These are phyloP conservation scores for Candida pseudoviswanathii DNA, from an alignment of 1,139 yeast genomes.

Conservation along the genomic window DNA sequence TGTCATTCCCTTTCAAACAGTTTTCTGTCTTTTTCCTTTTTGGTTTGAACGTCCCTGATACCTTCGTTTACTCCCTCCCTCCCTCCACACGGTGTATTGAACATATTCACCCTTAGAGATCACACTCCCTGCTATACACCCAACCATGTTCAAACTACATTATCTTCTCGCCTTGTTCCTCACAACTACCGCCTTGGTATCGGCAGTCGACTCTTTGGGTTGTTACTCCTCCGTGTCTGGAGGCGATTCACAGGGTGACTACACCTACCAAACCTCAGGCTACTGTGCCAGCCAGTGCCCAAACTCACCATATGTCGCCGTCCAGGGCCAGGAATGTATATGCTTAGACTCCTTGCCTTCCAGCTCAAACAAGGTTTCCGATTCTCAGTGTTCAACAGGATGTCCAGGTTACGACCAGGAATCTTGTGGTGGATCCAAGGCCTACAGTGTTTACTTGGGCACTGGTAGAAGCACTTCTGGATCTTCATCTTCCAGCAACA, in stretches of 20 bases:
- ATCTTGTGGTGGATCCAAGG: constrained; percentile 58
- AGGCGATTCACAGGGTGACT: constrained; percentile 33
- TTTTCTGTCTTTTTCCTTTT: no score
- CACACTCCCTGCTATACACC: not conserved
- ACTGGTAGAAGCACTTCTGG: not conserved
- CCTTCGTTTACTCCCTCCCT: not conserved
- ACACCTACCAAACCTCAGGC: constrained; percentile 51
- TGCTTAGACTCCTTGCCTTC: constrained; percentile 64
- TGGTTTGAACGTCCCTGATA: no score
- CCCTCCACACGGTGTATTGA: not conserved
- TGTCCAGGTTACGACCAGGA: constrained; percentile 57
- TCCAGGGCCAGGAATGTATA: constrained; percentile 61
- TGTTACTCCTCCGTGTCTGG: constrained; percentile 35
- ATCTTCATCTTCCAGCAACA: no score
- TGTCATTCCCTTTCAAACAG: no score
- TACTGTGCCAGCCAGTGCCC: constrained; percentile 52
- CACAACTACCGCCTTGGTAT: not conserved
- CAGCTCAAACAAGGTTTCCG: constrained; percentile 23
- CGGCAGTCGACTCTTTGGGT: constrained; percentile 21
- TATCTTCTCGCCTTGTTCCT: not conserved
- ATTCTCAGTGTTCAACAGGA: constrained; percentile 38
- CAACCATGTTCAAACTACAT: constrained; percentile 6
- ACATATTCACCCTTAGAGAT: not conserved
- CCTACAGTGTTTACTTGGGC: constrained; percentile 45
- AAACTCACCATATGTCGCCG: constrained; percentile 57